Base-by-base conservation (phyloP, 2,329 filamentous ascomycete genomes). In the Sclerotiophoma versabilis region DNA sequence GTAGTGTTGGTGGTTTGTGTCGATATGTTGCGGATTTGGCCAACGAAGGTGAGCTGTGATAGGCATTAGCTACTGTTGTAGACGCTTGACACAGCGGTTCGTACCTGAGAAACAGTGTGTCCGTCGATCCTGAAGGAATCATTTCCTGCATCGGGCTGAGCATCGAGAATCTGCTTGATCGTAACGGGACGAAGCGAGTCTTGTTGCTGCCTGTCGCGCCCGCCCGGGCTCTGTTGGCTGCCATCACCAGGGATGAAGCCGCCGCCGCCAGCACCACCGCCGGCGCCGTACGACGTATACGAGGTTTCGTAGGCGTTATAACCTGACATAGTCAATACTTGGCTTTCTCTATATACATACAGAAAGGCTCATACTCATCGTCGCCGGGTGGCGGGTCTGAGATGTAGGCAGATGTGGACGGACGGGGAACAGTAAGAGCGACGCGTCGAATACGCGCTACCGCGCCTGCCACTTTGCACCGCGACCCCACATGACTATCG, bases 131-230 rank as follows among this genome's bases (percentile, higher is more conserved):
- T 87, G 83, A 96, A 95, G 10, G 52, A 41, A 29, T 92, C 88
- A 50, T 87, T 86, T 55, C 88, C 2, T 87, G 86, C 49, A 22
- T 71, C 65, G 1, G 52, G 42, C 87, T 84, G 76, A 60, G 92
- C 91, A 60, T 96, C 91, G 70, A 93, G 81, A 53, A 97, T 84
- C 78, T 99, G 95, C 77, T 97, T 97, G 78, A 98, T 91, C 10
- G 95, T 99, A 39, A 97, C 90, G 1, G 95, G 93, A 37, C 95
- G 90, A 46, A 99, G 84, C 17, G 92, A 93, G 68, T 97, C 92
- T 76, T 96, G 91, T 64, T 84, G 83, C 73, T 89, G 89, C 56
- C 80, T 79, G 57, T 63, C 72, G 50, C 71, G 69, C 36, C 69
- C 72, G 55, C 75, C 73, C 26, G 77, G 74, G 62, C 76, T 76